Conservation (phyloP, 2,329 filamentous ascomycete genomes). For the Arthroderma sp. region DNA sequence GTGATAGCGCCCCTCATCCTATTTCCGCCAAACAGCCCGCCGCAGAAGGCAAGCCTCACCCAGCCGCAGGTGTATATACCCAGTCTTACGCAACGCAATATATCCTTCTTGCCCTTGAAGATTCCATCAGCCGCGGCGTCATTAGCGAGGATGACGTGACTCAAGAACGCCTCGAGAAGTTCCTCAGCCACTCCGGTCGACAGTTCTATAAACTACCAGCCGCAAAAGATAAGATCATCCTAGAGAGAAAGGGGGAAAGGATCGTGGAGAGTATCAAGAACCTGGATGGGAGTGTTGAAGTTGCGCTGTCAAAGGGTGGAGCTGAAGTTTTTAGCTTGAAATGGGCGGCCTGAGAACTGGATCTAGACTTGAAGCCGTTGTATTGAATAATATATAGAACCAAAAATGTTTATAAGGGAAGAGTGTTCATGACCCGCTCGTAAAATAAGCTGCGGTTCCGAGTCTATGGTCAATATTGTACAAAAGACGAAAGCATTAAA, state of each 20-base stretch:
- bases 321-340: slow-evolving; percentile 7
- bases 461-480: too few relatives aligned
- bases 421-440: too few relatives aligned
- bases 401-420: too few relatives aligned
- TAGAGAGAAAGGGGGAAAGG: slow-evolving; percentile 37
- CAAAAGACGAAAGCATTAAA: too few relatives aligned
- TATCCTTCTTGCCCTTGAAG: slow-evolving; percentile 46
- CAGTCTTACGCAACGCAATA: slow-evolving; percentile 47
- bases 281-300: slow-evolving; percentile 38
- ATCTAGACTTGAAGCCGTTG: too few relatives aligned
- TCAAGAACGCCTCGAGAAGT: slow-evolving; percentile 41
- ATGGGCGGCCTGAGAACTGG: slow-evolving; percentile 1
- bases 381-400: too few relatives aligned
- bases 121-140: slow-evolving; percentile 40
- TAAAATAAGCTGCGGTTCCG: too few relatives aligned
- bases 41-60: slow-evolving; percentile 9
- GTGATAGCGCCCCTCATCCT: slow-evolving; percentile 59
- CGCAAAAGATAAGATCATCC: slow-evolving; percentile 33
- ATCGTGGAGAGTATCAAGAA: slow-evolving; percentile 39
- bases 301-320: slow-evolving; percentile 19
- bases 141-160: slow-evolving; percentile 42
- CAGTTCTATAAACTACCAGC: slow-evolving; percentile 44
- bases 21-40: slow-evolving; percentile 37
- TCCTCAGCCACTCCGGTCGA: slow-evolving; percentile 45
- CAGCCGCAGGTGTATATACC: slow-evolving; percentile 48